phyloP scores from a whole-genome alignment of 2,329 filamentous ascomycete species.

The Hypoxylon sp. region DNA sequence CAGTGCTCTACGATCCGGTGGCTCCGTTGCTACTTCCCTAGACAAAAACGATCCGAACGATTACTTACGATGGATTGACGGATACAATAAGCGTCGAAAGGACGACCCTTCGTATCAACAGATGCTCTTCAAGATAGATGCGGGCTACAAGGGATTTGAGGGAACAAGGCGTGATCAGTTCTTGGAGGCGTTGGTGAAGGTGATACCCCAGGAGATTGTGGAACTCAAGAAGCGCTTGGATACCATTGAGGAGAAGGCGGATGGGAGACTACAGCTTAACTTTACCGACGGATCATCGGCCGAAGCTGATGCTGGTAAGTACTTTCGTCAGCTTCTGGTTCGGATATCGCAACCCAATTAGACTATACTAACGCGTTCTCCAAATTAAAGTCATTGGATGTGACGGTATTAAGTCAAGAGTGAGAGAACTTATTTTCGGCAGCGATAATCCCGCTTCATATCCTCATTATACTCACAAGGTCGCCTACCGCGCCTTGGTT shows the following conservation, averaged over 20 bases:
- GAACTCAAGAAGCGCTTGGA: slow-evolving; percentile 59
- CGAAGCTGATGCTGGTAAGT: slow-evolving; percentile 54
- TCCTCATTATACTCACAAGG: slow-evolving; percentile 66
- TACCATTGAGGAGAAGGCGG: slow-evolving; percentile 47
- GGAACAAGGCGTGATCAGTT: slow-evolving; percentile 62
- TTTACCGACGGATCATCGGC: slow-evolving; percentile 61
- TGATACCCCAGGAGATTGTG: slow-evolving; percentile 60
- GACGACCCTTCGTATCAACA: slow-evolving; percentile 40
- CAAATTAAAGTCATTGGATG: slow-evolving; percentile 58
- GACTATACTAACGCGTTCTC: slow-evolving; percentile 5
- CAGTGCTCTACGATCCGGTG: slow-evolving; percentile 37
- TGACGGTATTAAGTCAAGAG: slow-evolving; percentile 65
- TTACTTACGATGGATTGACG: slow-evolving; percentile 46
- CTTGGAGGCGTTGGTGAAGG: slow-evolving; percentile 63
- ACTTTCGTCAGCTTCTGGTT: slow-evolving; percentile 44
- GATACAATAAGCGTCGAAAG: slow-evolving; percentile 42
- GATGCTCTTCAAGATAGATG: slow-evolving; percentile 36
- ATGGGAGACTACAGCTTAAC: slow-evolving; percentile 54
- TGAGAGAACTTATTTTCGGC: slow-evolving; percentile 61
- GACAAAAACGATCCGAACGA: slow-evolving; percentile 43
- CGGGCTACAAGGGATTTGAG: slow-evolving; percentile 41
- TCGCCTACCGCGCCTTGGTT: slow-evolving; percentile 66
- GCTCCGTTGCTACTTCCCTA: slow-evolving; percentile 37
- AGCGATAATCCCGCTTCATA: slow-evolving; percentile 58
- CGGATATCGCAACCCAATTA: background rate